A percentile compares a stretch with the other conserved stretches of the same genome.
Conservation (phyloP, 2,329 filamentous ascomycete genomes). For the Colletotrichum truncatum region DNA sequence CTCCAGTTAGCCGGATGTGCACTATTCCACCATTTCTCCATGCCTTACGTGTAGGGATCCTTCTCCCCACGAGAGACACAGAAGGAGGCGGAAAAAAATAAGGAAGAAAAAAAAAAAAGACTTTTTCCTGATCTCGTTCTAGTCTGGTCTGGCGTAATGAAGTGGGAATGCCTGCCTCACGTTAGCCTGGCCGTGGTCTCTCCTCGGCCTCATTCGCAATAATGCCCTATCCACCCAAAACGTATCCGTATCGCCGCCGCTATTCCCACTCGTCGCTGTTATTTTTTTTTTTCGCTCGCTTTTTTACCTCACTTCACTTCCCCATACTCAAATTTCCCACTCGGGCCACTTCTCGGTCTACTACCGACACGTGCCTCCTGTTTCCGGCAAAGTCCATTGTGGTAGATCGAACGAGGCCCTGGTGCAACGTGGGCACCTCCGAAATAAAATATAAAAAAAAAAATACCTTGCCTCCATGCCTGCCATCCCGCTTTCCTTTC, state of each 20-base stretch:
- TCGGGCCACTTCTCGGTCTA: slow-evolving; percentile 25
- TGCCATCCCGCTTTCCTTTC: slow-evolving; percentile 24
- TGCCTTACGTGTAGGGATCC: not conserved
- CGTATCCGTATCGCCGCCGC: slow-evolving; percentile 26
- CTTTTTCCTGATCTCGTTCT: not conserved
- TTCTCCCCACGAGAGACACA: not conserved
- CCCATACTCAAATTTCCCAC: slow-evolving; percentile 12
- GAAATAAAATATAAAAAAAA: not conserved
- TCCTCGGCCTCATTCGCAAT: slow-evolving; percentile 30
- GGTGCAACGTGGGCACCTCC: not conserved
- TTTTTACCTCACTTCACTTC: not conserved
- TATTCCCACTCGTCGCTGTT: slow-evolving; percentile 19
- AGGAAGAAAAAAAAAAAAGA: not conserved
- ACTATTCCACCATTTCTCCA: not conserved
- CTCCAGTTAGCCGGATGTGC: not conserved
- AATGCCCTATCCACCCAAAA: slow-evolving; percentile 25
- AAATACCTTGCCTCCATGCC: not conserved
- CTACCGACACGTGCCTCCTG: slow-evolving; percentile 26
- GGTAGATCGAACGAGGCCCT: not conserved
- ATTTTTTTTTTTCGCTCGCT: not conserved
- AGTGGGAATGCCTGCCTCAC: slow-evolving; percentile 12
- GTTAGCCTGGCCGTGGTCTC: slow-evolving; percentile 22
- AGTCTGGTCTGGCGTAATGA: not conserved
- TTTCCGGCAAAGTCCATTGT: not conserved
- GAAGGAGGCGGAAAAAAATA: not conserved